These are phyloP conservation scores for Periconia digitata DNA, from an alignment of 2,329 filamentous ascomycete genomes.

Conservation along the genomic window DNA sequence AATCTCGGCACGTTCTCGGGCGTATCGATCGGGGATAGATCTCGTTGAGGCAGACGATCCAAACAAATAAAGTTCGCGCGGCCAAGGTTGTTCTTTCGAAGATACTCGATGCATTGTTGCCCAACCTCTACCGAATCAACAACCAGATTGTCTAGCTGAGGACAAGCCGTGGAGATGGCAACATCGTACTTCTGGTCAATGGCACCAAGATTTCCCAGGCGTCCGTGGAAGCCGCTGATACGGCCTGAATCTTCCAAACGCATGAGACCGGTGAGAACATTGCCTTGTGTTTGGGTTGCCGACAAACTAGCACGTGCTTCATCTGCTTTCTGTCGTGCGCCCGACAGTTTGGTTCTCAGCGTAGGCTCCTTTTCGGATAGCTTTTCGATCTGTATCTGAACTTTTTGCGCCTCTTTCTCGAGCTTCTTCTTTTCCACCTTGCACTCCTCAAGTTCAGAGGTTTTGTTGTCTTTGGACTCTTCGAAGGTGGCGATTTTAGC, in stretches of 20 bases:
- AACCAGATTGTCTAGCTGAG: conserved; percentile 90
- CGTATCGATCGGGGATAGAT: conserved; percentile 78
- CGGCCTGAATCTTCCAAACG: conserved; percentile 93
- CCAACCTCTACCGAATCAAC: conserved; percentile 95
- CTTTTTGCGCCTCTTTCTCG: conserved; percentile 71
- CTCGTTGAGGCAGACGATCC: conserved; percentile 78
- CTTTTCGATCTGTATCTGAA: conserved; percentile 72
- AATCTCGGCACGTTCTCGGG: conserved; percentile 90
- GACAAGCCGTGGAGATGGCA: conserved; percentile 96
- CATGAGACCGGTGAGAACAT: conserved; percentile 89
- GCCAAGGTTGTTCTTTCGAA: conserved; percentile 95
- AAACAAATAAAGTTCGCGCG: conserved; percentile 96
- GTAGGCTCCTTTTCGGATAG: conserved; percentile 78
- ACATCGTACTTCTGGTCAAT: conserved; percentile 95
- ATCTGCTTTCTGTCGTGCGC: conserved; percentile 89
- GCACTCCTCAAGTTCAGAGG: conserved; percentile 73
- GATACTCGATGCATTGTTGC: conserved; percentile 96
- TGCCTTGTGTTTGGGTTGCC: conserved; percentile 87
- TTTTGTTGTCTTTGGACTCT: conserved; percentile 69
- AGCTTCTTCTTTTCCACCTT: conserved; percentile 71
- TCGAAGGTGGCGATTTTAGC: conserved; percentile 75
- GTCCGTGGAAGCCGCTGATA: conserved; percentile 95
- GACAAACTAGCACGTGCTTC: conserved; percentile 90
- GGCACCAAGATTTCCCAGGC: conserved; percentile 88
- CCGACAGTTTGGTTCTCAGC: conserved; percentile 81